These are phyloP conservation scores for Xylariaceae sp. DNA, from an alignment of 2,329 filamentous ascomycete genomes.

Conservation along the genomic window DNA sequence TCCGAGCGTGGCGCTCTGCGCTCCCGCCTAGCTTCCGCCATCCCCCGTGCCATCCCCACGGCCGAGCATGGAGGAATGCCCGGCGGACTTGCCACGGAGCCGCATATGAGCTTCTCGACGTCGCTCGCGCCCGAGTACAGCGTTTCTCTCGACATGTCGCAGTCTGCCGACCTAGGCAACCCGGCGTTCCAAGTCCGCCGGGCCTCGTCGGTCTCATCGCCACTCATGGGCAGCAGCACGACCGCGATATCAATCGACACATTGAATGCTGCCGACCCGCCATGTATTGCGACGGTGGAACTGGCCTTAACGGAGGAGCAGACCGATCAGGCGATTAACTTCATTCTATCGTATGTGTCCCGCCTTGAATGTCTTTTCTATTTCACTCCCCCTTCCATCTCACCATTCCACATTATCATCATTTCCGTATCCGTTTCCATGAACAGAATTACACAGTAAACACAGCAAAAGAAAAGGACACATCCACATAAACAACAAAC, in stretches of 20 bases:
- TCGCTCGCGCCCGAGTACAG: slow-evolving; percentile 23
- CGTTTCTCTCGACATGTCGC: slow-evolving; percentile 39
- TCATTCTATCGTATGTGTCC: slow-evolving; percentile 48
- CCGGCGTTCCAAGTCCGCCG: slow-evolving; percentile 43
- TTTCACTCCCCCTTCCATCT: background rate
- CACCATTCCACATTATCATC: too few species aligned
- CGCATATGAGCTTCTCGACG: slow-evolving; percentile 3
- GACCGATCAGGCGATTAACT: slow-evolving; percentile 48
- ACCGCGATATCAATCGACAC: slow-evolving; percentile 1
- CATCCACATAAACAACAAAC: too few species aligned
- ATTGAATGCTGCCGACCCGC: background rate
- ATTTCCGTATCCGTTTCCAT: too few species aligned
- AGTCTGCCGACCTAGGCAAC: slow-evolving; percentile 35
- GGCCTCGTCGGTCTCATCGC: slow-evolving; percentile 10
- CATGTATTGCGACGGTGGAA: slow-evolving; percentile 5
- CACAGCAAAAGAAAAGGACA: too few species aligned
- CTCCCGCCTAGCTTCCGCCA: slow-evolving; percentile 27
- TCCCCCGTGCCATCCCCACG: slow-evolving; percentile 1
- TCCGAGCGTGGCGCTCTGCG: slow-evolving; percentile 44
- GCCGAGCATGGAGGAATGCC: background rate
- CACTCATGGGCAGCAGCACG: background rate
- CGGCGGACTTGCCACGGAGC: background rate
- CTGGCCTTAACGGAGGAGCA: slow-evolving; percentile 36
- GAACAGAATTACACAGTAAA: too few species aligned
- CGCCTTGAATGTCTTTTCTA: background rate